Evolutionary conservation across 805 yeast genomes (phyloP), one percentile per base, ranked within the genome.

Genomic region (Lipomyces kockii): DNA sequence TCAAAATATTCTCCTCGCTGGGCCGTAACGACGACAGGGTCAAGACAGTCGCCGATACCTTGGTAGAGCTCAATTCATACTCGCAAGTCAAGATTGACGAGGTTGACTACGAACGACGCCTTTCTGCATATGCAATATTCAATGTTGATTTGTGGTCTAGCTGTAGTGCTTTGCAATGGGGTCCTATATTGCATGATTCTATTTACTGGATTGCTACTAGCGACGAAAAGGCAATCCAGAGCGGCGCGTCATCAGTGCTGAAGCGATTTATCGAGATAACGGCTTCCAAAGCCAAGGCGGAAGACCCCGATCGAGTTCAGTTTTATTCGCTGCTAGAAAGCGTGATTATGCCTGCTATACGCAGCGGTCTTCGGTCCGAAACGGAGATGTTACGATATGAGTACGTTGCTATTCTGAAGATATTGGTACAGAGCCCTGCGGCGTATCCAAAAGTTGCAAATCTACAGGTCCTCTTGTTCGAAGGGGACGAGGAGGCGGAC

Each of bases 401-500:
- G 73, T 91, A 86, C 73, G 82, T 94, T 39, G 81, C 83, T 7
- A 81, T 92, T 17, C 77, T 94, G 61, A 85, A 88, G 1, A 89
- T 90, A 71, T 79, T 87, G 55, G 90, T 92, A 14, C 79, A 80
- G 25, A 72, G 82, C 49, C 78, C 82, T 72, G 78, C 78, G 58
- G 69, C 72, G 57, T 79, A 77, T 66, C 79, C 80, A 2, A 91
- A 85, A 2, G 79, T 92, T 49, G 80, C 81, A 29, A 94, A 90
- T 72, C 83, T 93, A 92, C 83, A 84, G 65, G 81, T 84, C 0
- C 78, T 94, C 52, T 78, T 88, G 0, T 83, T 81, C 73, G 82
- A 84, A 61, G 88, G 88, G 54, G 96, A 92, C 73, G 94, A 88
- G 49, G 98, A 92, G 73, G 89, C 92, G 3, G 88, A 91, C 77